phyloP scores from a whole-genome alignment of 768 basidiomycete genomes.

The Psilocybe subaeruginosa region DNA sequence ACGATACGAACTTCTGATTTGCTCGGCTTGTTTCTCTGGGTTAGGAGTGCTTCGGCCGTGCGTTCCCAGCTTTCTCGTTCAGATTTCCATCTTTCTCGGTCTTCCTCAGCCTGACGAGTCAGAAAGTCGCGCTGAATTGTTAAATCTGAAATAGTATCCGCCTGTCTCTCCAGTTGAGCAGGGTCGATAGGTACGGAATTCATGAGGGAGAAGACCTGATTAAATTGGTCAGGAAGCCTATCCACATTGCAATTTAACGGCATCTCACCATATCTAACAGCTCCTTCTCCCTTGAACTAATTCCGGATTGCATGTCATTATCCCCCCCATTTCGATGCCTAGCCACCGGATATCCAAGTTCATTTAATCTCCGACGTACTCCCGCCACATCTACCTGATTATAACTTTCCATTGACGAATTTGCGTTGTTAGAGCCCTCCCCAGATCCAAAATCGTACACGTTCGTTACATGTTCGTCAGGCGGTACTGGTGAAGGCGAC shows the following conservation, averaged over 20 bases:
- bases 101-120: slow-evolving; percentile 53
- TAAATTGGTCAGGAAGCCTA: slow-evolving; percentile 12
- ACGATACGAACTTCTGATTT: slow-evolving; percentile 47
- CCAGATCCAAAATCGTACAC: slow-evolving; percentile 21
- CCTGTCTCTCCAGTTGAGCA: slow-evolving; percentile 58
- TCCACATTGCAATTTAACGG: background rate
- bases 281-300: slow-evolving; percentile 49
- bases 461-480: slow-evolving; percentile 23
- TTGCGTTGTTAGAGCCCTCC: slow-evolving; percentile 13
- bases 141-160: slow-evolving; percentile 59
- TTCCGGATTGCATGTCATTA: slow-evolving; percentile 15
- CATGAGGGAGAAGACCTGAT: slow-evolving; percentile 55
- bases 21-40: slow-evolving; percentile 45
- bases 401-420: slow-evolving; percentile 35
- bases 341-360: slow-evolving; percentile 41
- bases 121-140: slow-evolving; percentile 62
- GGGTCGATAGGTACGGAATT: slow-evolving; percentile 38
- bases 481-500: slow-evolving; percentile 52
- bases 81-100: slow-evolving; percentile 60
- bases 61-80: slow-evolving; percentile 70
- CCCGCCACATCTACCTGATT: slow-evolving; percentile 47
- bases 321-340: slow-evolving; percentile 18
- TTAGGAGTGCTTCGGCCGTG: slow-evolving; percentile 67
- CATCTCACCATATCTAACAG: slow-evolving; percentile 56
- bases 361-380: slow-evolving; percentile 49